Percentiles rank a stretch among this genome's conserved stretches.
Evolutionary conservation across 176 grass and related monocot genomes (phyloP).

Genomic region (Phyllostachys edulis): DNA sequence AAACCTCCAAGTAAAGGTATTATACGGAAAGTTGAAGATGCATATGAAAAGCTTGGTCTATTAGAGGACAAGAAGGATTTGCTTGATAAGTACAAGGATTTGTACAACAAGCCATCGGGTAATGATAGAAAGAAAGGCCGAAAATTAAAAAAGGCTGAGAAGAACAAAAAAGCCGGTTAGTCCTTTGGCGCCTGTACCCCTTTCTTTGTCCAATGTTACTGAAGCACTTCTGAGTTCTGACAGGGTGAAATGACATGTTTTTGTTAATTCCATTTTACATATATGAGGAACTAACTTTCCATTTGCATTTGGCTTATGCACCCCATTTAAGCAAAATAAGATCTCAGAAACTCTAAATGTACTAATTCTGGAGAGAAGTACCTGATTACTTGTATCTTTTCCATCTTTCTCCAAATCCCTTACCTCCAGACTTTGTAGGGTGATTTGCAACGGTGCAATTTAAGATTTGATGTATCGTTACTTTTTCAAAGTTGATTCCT

Average conservation of each 20-base stretch:
- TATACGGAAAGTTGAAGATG: conserved; percentile 75
- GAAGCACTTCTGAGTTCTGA: background rate
- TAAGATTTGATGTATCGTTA: background rate
- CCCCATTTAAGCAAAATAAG: background rate
- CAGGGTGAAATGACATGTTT: background rate
- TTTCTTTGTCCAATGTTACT: background rate
- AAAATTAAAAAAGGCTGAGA: conserved; percentile 28
- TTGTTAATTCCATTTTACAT: background rate
- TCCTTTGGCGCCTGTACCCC: background rate
- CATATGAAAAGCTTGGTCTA: conserved; percentile 79
- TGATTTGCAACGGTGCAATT: background rate
- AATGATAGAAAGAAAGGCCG: conserved; percentile 40
- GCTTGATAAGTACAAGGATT: conserved; percentile 62
- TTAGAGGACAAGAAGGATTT: conserved; percentile 65
- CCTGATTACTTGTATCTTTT: background rate
- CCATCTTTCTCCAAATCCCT: background rate
- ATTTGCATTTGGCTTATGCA: background rate
- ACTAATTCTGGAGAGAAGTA: background rate
- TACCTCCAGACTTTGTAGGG: background rate
- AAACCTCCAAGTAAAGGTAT: conserved; percentile 64
- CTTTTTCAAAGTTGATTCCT: background rate
- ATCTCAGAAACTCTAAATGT: background rate
- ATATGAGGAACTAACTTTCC: conserved; percentile 3
- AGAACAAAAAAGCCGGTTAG: conserved; percentile 32
- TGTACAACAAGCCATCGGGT: conserved; percentile 47